Evolutionary conservation across 1,284 basidiomycete species (phyloP), one percentile per base, ranked within the genome.

Genomic region (Fomitopsis schrenkii): DNA sequence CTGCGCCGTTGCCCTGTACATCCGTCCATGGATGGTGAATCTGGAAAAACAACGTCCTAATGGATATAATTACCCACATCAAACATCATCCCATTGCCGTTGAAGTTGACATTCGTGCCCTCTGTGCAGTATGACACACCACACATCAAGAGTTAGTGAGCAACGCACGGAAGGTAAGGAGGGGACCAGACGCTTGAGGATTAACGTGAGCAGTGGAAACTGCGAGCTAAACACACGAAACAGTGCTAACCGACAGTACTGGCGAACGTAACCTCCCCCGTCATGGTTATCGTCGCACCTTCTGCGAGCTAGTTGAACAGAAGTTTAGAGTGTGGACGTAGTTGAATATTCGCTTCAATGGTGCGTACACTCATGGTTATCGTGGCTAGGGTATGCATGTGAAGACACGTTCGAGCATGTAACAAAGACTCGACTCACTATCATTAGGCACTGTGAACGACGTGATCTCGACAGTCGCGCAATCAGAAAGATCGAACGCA

Each of bases 191-290:
- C 12, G 59, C 59, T 60, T n/a, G 33, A 38, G 17, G 19, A 15
- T 1, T 55, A 14, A 26, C 42, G 33, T 59, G n/a, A 46, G 46
- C 53, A 14, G 17, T 15, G 50, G 7, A 17, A 30, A 5, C 15
- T 7, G 9, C 14, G 17, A 10, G 26, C 35, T 28, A 10, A 53
- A 14, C 15, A 26, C 8, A 30, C 19, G 10, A 28, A 26, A n/a
- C 12, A 8, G 9, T 8, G 12, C 40, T 36, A 28, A 56, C 54
- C 59, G 19, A 45, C 45, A 10, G 59, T 60, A 33, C 45, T 60
- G n/a, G 59, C 59, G 30, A 60, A 60, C 5, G 53, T 60, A 2
- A 60, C 59, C 19, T 60, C 59, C n/a, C 59, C 59, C 2, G 59
- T 38, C 59, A 60, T 60, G 22, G 59, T 60, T 5, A 60, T 53